Evolutionary conservation across 2,329 filamentous ascomycete species (phyloP).

Genomic region (Diaporthe citrichinensis): DNA sequence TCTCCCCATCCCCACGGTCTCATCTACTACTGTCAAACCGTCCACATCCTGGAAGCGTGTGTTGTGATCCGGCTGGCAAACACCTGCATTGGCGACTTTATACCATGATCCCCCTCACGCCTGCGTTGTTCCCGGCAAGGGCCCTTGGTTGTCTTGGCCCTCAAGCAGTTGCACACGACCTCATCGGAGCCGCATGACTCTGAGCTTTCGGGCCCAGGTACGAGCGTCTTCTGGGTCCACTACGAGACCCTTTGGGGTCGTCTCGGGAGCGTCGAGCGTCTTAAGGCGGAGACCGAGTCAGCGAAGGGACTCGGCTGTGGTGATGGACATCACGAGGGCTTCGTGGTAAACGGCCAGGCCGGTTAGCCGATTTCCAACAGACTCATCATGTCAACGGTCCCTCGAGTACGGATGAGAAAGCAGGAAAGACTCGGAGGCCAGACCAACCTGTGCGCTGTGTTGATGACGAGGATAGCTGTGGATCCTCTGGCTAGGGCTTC

Average conservation of each 20-base stretch:
- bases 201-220: background rate
- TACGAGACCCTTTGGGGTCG: too few species aligned
- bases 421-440: rapidly evolving
- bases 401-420: too few species aligned
- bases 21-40: background rate
- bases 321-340: background rate
- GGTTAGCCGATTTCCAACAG: background rate
- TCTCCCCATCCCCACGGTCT: too few species aligned
- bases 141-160: too few species aligned
- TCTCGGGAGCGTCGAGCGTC: background rate
- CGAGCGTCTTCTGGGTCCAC: background rate
- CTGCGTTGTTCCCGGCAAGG: too few species aligned
- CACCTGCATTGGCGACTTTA: background rate
- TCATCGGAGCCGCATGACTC: too few species aligned
- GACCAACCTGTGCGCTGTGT: background rate
- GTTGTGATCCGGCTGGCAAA: too few species aligned
- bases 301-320: background rate
- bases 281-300: background rate
- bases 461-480: too few species aligned
- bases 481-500: background rate
- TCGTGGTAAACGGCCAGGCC: too few species aligned
- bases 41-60: background rate
- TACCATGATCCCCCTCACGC: background rate
- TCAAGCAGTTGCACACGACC: background rate
- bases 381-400: rapidly evolving